phyloP scores from a whole-genome alignment of 169 alveolate genomes.

The Eimeria praecox region DNA sequence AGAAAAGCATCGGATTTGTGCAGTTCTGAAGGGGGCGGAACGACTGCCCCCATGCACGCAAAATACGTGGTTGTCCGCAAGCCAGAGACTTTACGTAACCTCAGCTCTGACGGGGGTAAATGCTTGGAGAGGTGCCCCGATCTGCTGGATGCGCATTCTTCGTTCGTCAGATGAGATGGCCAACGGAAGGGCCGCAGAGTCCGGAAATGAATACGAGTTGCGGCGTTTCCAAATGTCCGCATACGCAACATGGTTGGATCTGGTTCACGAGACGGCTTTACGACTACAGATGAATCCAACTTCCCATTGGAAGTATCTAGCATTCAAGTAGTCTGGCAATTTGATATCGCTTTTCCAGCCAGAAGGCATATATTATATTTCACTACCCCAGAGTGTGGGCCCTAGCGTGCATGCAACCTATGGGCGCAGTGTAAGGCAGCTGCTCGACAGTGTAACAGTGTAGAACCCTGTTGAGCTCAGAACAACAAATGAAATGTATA shows the following conservation, averaged over 20 bases:
- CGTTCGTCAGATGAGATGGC: not conserved
- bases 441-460: too few relatives aligned
- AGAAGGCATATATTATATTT: not conserved
- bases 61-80: not conserved
- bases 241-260: not conserved
- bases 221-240: not conserved
- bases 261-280: not conserved
- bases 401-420: not conserved
- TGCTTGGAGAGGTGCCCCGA: not conserved
- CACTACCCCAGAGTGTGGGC: not conserved
- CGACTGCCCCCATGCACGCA: not conserved
- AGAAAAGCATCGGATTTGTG: not conserved
- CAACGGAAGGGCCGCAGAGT: not conserved
- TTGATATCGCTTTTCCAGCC: not conserved
- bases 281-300: not conserved
- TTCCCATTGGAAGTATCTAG: not conserved
- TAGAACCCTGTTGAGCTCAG: not conserved
- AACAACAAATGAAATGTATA: not conserved
- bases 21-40: not conserved
- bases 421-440: not conserved
- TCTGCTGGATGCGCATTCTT: not conserved
- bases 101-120: not conserved
- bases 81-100: not conserved
- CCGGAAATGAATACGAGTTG: not conserved
- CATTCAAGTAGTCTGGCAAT: not conserved